Percentiles rank a stretch among this genome's conserved stretches.
These are phyloP conservation scores for Pythium aristosporum DNA, from an alignment of 352 stramenopile genomes.

Conservation along the genomic window DNA sequence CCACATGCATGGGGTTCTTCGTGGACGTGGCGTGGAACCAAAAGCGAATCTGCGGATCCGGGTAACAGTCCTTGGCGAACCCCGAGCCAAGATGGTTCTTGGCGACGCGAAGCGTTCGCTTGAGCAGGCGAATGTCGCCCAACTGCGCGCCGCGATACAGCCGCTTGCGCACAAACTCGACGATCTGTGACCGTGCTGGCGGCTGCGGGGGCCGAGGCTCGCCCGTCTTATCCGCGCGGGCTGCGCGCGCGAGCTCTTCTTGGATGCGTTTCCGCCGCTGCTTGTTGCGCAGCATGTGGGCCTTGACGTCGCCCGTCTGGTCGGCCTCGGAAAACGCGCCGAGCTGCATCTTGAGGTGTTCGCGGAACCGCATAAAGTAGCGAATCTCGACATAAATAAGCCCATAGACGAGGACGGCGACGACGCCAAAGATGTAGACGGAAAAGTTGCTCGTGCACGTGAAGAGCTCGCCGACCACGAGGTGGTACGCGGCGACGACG, in stretches of 20 bases:
- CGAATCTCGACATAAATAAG: slow-evolving; percentile 66
- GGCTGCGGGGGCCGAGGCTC: slow-evolving; percentile 20
- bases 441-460: slow-evolving; percentile 42
- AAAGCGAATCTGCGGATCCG: slow-evolving; percentile 61
- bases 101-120: slow-evolving; percentile 55
- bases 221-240: slow-evolving; percentile 31
- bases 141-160: slow-evolving; percentile 75
- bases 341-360: slow-evolving; percentile 86
- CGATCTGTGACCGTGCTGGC: slow-evolving; percentile 32
- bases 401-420: slow-evolving; percentile 52
- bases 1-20: slow-evolving; percentile 86
- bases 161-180: slow-evolving; percentile 63
- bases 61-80: slow-evolving; percentile 68
- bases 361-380: slow-evolving; percentile 73
- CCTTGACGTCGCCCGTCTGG: slow-evolving; percentile 76
- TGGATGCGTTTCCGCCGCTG: slow-evolving; percentile 34
- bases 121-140: slow-evolving; percentile 58
- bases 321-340: slow-evolving; percentile 80
- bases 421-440: slow-evolving; percentile 48
- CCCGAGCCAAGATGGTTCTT: slow-evolving; percentile 43
- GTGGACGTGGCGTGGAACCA: slow-evolving; percentile 72
- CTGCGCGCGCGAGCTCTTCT: slow-evolving; percentile 30
- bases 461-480: slow-evolving; percentile 57
- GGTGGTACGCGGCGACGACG: slow-evolving; percentile 54
- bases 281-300: slow-evolving; percentile 62